Evolutionary conservation across 106 monocot species (phyloP), one percentile per base, ranked within the genome.

Genomic region (Platanthera zijinensis): DNA sequence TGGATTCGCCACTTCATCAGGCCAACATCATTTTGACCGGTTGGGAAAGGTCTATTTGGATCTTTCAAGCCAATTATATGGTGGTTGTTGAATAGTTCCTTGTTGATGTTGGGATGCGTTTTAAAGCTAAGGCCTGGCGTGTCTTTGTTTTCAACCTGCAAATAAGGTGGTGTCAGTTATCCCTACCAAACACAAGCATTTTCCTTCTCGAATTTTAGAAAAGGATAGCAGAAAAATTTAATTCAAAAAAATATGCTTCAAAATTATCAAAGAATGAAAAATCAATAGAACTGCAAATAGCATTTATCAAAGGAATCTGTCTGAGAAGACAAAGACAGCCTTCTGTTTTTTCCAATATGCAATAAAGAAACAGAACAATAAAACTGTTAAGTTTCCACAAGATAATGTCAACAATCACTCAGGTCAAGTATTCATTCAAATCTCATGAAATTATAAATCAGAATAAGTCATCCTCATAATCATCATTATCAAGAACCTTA

Each of bases 1-100:
- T 97, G 97, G 74, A 97, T 91, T 85, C 97, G 89, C 97, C 97
- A 97, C 78, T 94, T 97, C 91, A 97, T 88, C 49, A 97, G 78
- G 69, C 85, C 85, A 77, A 89, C 89, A 81, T 94, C 97, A 81
- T 91, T 91, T 81, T 97, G 97, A 77, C 97, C 97, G 52, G 84
- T 85, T 10, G 97, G 97, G 45, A 97, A 97, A 57, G 97, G 97
- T 53, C 91, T 86, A 75, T 94, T 97, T 48, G 91, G 87, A 78
- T 97, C 97, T 84, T 94, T 97, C 51, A 89, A 81, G 13, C 91
- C 93, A 59, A 97, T 82, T 52, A 97, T 51, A 69, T 94, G 93
- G 32, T 85, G 81, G 50, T 74, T 89, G 83, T 89, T 97, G 78
- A 97, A 97, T 62, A 97, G 76, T 50, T 97, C 97, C 73, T 97